These are phyloP conservation scores for Polytrichum commune DNA, from an alignment of 225 moss, liverwort and hornwort genomes.

Conservation along the genomic window DNA sequence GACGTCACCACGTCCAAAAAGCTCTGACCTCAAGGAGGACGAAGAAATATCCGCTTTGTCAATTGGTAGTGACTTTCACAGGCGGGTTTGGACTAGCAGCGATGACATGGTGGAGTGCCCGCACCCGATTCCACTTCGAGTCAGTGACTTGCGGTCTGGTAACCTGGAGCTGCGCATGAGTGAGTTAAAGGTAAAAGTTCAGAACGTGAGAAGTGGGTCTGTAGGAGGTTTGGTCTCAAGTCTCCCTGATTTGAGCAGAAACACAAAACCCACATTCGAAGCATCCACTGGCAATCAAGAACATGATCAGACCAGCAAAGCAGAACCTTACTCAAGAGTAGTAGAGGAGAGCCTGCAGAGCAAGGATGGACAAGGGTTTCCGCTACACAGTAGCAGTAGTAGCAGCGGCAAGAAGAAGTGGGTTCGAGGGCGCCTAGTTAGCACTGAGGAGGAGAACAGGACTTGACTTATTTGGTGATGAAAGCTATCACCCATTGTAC, in stretches of 20 bases:
- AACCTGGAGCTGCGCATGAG: not conserved
- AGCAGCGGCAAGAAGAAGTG: slow-evolving; percentile 22
- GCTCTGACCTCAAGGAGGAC: not conserved
- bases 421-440: slow-evolving; percentile 33
- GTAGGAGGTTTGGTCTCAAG: not conserved
- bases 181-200: not conserved
- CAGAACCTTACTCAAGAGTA: no score
- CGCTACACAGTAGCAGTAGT: not conserved
- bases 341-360: not conserved
- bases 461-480: slow-evolving; percentile 9
- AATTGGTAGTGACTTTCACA: slow-evolving; percentile 17
- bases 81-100: slow-evolving; percentile 27
- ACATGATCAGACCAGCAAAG: not conserved
- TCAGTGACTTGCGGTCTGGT: slow-evolving; percentile 3
- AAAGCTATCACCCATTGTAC: not conserved
- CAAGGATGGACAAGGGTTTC: not conserved
- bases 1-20: not conserved
- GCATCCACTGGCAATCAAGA: not conserved
- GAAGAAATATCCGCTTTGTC: not conserved
- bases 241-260: slow-evolving; percentile 2
- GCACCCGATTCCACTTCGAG: slow-evolving; percentile 34
- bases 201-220: slow-evolving; percentile 1
- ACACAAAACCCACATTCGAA: not conserved
- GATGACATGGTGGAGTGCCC: slow-evolving; percentile 30
- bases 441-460: slow-evolving; percentile 16